Percentiles rank a stretch among this genome's conserved stretches.
phyloP scores from a whole-genome alignment of 1,139 yeast species.

The Geotrichum fermentans region DNA sequence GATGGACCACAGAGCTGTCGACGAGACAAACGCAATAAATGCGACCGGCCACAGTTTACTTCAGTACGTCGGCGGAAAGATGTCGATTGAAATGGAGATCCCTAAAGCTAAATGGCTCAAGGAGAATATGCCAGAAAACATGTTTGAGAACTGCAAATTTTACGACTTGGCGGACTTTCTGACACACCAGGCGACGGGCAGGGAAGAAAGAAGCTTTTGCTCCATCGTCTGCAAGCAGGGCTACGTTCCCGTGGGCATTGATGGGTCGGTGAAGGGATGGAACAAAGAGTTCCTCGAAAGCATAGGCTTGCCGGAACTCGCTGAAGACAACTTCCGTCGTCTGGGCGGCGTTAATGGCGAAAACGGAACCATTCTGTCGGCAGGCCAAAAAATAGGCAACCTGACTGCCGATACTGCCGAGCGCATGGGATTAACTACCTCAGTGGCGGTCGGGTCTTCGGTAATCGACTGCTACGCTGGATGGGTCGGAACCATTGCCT shows the following conservation, averaged over 20 bases:
- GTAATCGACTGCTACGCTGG: slow-evolving; percentile 98
- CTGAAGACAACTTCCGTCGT: slow-evolving; percentile 67
- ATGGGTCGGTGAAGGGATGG: slow-evolving; percentile 74
- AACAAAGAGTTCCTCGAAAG: slow-evolving; percentile 64
- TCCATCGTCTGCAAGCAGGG: slow-evolving; percentile 96
- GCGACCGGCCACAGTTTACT: slow-evolving; percentile 72
- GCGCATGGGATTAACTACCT: slow-evolving; percentile 74
- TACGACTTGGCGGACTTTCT: slow-evolving; percentile 88
- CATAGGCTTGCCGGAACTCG: slow-evolving; percentile 71
- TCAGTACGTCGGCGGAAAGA: slow-evolving; percentile 92
- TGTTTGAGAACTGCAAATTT: slow-evolving; percentile 65
- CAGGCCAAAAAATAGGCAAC: slow-evolving; percentile 83
- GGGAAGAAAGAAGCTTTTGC: slow-evolving; percentile 80
- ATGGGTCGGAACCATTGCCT: slow-evolving; percentile 98
- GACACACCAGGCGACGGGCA: slow-evolving; percentile 84
- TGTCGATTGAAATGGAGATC: slow-evolving; percentile 97
- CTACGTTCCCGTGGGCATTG: slow-evolving; percentile 80
- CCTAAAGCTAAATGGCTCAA: slow-evolving; percentile 97
- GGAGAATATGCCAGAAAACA: slow-evolving; percentile 66
- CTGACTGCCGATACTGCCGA: slow-evolving; percentile 63
- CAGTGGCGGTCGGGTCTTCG: slow-evolving; percentile 86
- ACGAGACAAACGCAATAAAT: slow-evolving; percentile 78
- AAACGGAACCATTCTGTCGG: slow-evolving; percentile 69
- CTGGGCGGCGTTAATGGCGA: slow-evolving; percentile 79
- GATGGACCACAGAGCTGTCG: slow-evolving; percentile 97